These are phyloP conservation scores for Camelina laxa DNA, from an alignment of 345 rosid species.

Conservation along the genomic window DNA sequence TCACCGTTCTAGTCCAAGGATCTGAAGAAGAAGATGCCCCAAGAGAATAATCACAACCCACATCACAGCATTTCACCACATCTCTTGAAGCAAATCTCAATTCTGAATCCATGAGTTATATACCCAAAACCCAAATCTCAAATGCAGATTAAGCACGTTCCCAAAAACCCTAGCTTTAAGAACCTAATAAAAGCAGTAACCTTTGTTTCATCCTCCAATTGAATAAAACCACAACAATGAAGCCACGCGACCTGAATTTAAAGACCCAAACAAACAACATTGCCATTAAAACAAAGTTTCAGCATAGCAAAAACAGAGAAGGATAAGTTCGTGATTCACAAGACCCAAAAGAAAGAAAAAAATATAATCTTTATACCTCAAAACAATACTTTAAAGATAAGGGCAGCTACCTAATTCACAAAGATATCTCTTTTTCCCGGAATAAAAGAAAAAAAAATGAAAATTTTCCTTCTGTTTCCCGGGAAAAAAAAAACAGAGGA, in stretches of 20 bases:
- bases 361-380: constrained; percentile 19
- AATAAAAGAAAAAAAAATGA: not conserved
- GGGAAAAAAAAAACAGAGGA: constrained; percentile 38
- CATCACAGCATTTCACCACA: constrained; percentile 54
- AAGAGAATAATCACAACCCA: constrained; percentile 58
- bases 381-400: not conserved
- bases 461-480: constrained; percentile 37
- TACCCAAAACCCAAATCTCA: constrained; percentile 40
- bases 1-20: constrained; percentile 39
- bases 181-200: constrained; percentile 25
- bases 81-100: constrained; percentile 46
- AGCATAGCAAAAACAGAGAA: not conserved
- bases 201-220: constrained; percentile 23
- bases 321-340: not conserved
- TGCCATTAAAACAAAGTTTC: constrained; percentile 17
- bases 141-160: constrained; percentile 16
- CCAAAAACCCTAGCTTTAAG: constrained; percentile 20
- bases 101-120: constrained; percentile 59
- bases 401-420: constrained; percentile 24
- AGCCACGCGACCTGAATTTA: constrained; percentile 15
- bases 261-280: not conserved
- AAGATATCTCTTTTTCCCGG: constrained; percentile 31
- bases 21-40: constrained; percentile 35
- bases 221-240: constrained; percentile 25
- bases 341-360: constrained; percentile 22